Evolutionary conservation across 495 filamentous ascomycete genomes (phyloP).

Genomic region (Neurospora sp.): DNA sequence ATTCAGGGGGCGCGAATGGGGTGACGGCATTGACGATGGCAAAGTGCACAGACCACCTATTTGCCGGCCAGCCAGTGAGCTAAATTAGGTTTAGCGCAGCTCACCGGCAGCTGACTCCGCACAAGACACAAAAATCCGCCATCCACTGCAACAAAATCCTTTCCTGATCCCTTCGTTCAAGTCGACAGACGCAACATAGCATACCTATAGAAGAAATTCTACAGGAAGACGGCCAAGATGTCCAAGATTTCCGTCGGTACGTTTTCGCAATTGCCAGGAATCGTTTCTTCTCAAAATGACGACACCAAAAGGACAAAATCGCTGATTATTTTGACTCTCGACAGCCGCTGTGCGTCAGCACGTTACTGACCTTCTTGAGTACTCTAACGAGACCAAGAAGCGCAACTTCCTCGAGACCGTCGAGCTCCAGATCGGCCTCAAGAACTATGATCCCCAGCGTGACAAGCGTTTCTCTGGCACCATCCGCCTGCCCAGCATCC

Average conservation of each 20-base stretch:
- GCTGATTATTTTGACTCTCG: slow-evolving; percentile 6
- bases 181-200: slow-evolving; percentile 44
- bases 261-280: slow-evolving; percentile 6
- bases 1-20: neutral
- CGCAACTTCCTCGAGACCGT: slow-evolving; percentile 76
- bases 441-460: slow-evolving; percentile 99
- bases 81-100: neutral
- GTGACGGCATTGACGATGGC: neutral
- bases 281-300: neutral
- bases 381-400: slow-evolving; percentile 97
- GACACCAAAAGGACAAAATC: slow-evolving; percentile 4
- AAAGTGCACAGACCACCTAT: neutral
- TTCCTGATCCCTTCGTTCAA: slow-evolving; percentile 2
- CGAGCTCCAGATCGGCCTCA: slow-evolving; percentile 91
- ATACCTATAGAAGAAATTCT: slow-evolving; percentile 55
- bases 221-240: slow-evolving; percentile 43
- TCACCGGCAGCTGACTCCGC: neutral
- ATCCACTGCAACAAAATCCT: slow-evolving; percentile 9
- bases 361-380: slow-evolving; percentile 80
- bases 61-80: neutral
- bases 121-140: slow-evolving; percentile 13
- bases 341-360: slow-evolving; percentile 92
- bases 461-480: slow-evolving; percentile 99
- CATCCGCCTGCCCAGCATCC: slow-evolving; percentile 82
- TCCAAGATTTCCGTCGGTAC: slow-evolving; percentile 63